Percentiles rank a stretch among this genome's conserved stretches.
Evolutionary conservation across 73 alveolate genomes (phyloP).

Genomic region (Paramecium sexaurelia): DNA sequence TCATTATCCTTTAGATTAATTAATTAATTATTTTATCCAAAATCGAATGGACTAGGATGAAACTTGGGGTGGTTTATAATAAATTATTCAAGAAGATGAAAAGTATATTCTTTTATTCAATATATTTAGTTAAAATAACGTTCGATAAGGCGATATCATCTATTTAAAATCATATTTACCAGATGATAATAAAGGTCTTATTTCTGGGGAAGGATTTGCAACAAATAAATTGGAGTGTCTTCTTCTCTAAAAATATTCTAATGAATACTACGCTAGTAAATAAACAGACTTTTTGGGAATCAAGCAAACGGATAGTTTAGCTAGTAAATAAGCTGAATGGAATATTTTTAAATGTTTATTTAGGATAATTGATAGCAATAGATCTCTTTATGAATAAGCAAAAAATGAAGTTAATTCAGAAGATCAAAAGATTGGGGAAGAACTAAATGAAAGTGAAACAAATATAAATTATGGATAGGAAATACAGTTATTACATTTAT

Average conservation of each 20-base stretch:
- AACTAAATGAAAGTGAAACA: not conserved
- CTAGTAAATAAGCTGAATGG: not conserved
- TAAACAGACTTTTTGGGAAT: not conserved
- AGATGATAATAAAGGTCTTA: conserved; percentile 32
- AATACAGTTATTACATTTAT: not conserved
- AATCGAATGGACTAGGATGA: not conserved
- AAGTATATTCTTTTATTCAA: not conserved
- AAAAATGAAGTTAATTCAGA: not conserved
- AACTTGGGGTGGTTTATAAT: not conserved
- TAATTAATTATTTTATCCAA: not conserved
- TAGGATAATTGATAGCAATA: not conserved
- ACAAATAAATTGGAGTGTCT: conserved; percentile 45
- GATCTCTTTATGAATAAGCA: not conserved
- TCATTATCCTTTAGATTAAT: not conserved
- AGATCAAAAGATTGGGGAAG: not conserved
- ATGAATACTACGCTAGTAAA: not conserved
- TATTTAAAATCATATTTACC: conserved; percentile 10
- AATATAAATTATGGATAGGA: conserved; percentile 34
- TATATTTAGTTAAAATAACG: not conserved
- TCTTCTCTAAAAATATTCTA: not conserved
- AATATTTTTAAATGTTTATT: not conserved
- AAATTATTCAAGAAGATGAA: not conserved
- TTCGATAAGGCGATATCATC: not conserved
- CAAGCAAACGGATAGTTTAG: not conserved
- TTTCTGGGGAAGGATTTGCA: conserved; percentile 55